A percentile compares a stretch with the other conserved stretches of the same genome.
Conservation (phyloP, 1,284 basidiomycete species). For the Ganoderma leucocontextum region DNA sequence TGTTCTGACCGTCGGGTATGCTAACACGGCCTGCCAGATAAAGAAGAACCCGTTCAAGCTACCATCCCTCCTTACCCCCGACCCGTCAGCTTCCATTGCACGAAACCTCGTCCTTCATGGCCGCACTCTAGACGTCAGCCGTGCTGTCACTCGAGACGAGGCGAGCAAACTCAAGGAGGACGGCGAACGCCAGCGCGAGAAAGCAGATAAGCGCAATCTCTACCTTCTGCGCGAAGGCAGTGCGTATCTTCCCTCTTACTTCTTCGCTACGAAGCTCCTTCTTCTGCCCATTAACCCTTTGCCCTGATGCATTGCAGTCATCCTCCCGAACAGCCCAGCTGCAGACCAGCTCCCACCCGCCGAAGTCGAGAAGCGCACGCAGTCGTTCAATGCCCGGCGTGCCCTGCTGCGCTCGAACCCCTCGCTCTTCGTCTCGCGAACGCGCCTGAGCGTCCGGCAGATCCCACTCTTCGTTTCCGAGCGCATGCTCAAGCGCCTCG, state of each 20-base stretch:
- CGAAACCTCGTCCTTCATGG: constrained; percentile 91
- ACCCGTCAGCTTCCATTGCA: constrained; percentile 90
- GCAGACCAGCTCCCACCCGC: constrained; percentile 72
- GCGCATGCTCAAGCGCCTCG: constrained; percentile 88
- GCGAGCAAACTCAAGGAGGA: constrained; percentile 90
- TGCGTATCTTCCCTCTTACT: constrained; percentile 46
- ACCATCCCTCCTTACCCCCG: constrained; percentile 92
- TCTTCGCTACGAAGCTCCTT: background rate
- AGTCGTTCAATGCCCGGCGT: constrained; percentile 85
- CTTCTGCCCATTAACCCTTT: background rate
- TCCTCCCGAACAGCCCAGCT: constrained; percentile 86
- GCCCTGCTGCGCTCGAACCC: constrained; percentile 89
- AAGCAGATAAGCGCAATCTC: constrained; percentile 95
- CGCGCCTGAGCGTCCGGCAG: constrained; percentile 92
- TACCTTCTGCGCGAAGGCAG: constrained; percentile 97
- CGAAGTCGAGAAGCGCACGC: constrained; percentile 86
- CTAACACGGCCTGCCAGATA: constrained; percentile 42
- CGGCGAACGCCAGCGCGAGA: constrained; percentile 84
- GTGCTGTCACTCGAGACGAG: constrained; percentile 90
- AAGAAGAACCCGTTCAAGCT: constrained; percentile 87
- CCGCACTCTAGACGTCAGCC: constrained; percentile 89
- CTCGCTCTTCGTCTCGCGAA: constrained; percentile 92
- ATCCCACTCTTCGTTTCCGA: constrained; percentile 93
- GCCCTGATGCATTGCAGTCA: constrained; percentile 58
- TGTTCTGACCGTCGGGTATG: constrained; percentile 2